These are phyloP conservation scores for Lachnellula arida DNA, from an alignment of 2,329 filamentous ascomycete genomes.

Conservation along the genomic window DNA sequence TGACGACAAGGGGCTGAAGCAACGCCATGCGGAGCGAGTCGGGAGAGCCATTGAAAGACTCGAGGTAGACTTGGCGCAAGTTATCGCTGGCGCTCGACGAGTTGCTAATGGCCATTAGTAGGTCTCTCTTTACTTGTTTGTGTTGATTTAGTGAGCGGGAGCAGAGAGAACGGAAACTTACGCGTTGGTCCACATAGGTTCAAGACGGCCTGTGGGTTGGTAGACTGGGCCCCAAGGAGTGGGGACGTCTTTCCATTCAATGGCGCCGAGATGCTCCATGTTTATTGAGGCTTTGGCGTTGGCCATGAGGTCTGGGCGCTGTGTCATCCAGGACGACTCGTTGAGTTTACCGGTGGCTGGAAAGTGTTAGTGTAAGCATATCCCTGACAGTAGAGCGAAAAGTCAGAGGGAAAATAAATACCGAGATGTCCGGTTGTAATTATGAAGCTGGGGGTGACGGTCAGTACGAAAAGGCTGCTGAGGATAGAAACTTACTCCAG, in stretches of 20 bases:
- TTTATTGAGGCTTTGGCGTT: neutral
- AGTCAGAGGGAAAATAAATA: neutral
- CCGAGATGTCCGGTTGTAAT: neutral
- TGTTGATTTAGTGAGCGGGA: neutral
- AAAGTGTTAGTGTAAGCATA: neutral
- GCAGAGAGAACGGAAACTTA: neutral
- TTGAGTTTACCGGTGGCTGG: neutral
- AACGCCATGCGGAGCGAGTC: neutral
- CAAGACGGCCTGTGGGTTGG: neutral
- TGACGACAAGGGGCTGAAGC: neutral
- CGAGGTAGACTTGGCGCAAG: neutral
- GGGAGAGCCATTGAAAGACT: neutral
- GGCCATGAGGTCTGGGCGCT: neutral
- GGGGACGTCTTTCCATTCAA: neutral
- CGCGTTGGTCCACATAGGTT: neutral
- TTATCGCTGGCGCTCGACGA: neutral
- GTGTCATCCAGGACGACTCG: neutral
- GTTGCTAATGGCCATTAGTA: neutral
- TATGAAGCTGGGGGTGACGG: neutral
- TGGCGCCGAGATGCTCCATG: neutral
- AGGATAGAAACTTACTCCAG: neutral
- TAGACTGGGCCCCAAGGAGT: neutral
- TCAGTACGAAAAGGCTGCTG: neutral
- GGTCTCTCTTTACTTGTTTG: too few relatives aligned
- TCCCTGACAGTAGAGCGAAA: neutral